Percentiles rank a stretch among this genome's conserved stretches.
Conservation (phyloP, 495 filamentous ascomycete species). For the Aspergillus saccharolyticus region DNA sequence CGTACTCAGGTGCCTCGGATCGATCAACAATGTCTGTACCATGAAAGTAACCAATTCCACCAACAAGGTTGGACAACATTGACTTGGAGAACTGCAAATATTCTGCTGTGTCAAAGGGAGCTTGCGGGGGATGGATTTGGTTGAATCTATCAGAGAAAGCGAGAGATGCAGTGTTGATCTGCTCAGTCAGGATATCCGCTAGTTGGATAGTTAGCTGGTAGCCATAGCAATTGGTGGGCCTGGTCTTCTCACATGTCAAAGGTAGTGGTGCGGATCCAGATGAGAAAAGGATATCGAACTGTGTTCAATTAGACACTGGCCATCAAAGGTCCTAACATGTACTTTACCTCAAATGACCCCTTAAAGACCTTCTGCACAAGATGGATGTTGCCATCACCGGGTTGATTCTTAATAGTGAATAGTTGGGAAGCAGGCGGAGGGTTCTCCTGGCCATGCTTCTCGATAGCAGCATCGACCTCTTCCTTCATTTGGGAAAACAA, state of each 20-base stretch:
- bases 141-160: slow-evolving; percentile 71
- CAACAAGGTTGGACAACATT: slow-evolving; percentile 91
- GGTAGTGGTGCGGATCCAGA: slow-evolving; percentile 63
- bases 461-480: slow-evolving; percentile 62
- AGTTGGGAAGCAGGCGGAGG: slow-evolving; percentile 80
- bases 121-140: slow-evolving; percentile 64
- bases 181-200: slow-evolving; percentile 63
- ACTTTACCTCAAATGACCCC: slow-evolving; percentile 69
- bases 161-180: slow-evolving; percentile 59
- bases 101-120: slow-evolving; percentile 67
- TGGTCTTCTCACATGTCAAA: slow-evolving; percentile 47
- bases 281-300: slow-evolving; percentile 91
- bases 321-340: background rate
- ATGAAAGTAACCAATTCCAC: slow-evolving; percentile 93
- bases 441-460: slow-evolving; percentile 63
- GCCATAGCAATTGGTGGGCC: slow-evolving; percentile 1
- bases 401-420: slow-evolving; percentile 68
- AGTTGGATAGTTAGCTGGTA: slow-evolving; percentile 30
- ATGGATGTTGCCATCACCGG: slow-evolving; percentile 75
- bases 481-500: slow-evolving; percentile 74
- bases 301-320: slow-evolving; percentile 10
- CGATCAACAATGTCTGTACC: slow-evolving; percentile 83
- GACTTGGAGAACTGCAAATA: slow-evolving; percentile 79
- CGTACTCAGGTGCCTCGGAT: slow-evolving; percentile 84
- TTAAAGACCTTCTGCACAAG: slow-evolving; percentile 90